A percentile compares a stretch with the other conserved stretches of the same genome.
Conservation (phyloP, 2,329 filamentous ascomycete genomes). For the Fragosphaeria purpurea region DNA sequence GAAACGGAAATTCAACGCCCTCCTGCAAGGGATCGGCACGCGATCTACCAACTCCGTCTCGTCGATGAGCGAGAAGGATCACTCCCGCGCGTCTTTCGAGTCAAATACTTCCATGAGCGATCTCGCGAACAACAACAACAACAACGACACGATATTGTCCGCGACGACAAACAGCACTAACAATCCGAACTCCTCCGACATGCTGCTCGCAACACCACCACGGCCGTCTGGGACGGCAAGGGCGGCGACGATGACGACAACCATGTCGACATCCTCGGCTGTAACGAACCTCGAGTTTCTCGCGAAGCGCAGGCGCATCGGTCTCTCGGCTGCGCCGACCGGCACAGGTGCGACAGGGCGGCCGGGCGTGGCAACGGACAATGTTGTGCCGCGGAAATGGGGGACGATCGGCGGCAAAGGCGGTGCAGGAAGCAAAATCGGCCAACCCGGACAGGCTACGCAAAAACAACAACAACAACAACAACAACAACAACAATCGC, state of each 20-base stretch:
- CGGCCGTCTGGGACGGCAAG: background rate
- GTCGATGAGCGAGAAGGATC: slow-evolving; percentile 23
- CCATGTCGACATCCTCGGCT: background rate
- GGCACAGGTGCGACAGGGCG: slow-evolving; percentile 8
- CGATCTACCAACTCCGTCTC: slow-evolving; percentile 32
- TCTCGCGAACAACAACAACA: background rate
- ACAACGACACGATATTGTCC: background rate
- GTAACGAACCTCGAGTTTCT: slow-evolving; percentile 30
- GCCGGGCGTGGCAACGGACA: slow-evolving; percentile 26
- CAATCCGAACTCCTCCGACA: background rate
- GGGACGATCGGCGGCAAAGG: slow-evolving; percentile 8
- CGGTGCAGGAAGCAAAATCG: too few relatives aligned
- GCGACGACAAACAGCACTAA: too few relatives aligned
- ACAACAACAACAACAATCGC: slow-evolving; percentile 5
- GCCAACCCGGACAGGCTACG: too few relatives aligned
- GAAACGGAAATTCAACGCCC: slow-evolving; percentile 74
- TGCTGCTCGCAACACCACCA: background rate
- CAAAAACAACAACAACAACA: slow-evolving; percentile 2
- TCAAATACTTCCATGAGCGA: too few relatives aligned
- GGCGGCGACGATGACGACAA: background rate
- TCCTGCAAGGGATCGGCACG: slow-evolving; percentile 57
- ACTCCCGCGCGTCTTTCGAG: background rate
- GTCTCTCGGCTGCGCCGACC: too few relatives aligned
- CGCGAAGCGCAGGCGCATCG: slow-evolving; percentile 44
- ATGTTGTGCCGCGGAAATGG: slow-evolving; percentile 32